Base-by-base conservation (phyloP, 768 basidiomycete species). In the Chalciporus pseudorubinellus region DNA sequence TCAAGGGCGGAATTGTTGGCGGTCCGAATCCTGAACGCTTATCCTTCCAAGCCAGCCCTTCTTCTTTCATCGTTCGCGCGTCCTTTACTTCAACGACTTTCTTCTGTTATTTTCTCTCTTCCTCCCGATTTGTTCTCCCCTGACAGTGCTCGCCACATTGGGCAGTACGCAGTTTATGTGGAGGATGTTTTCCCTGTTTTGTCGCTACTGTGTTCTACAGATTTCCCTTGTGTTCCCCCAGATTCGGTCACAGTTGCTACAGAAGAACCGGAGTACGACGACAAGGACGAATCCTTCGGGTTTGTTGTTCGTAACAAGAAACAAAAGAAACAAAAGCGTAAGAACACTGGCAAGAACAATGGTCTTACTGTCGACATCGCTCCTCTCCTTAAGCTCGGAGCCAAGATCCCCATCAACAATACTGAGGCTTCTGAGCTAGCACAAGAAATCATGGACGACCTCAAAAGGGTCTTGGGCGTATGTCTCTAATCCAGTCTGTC, bases 1-100 rank as follows among this genome's bases (percentile, higher is more conserved):
- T n/a, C n/a, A n/a, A 46, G 34, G 12, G 47, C 40, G 19, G 41
- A 31, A 20, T 14, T 28, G 18, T n/a, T 73, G 20, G 49, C 57
- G 36, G 19, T 33, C 31, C 68, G 59, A 61, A 68, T 77, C 26
- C 16, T 75, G n/a, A 53, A 63, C 13, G 46, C 52, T 12, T 77
- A 72, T 45, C 75, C 74, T 1, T 49, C 44, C 1, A 58, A 58
- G 39, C 52, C 62, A 7, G 53, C 56, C 14, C 60, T 51, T 16
- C 57, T 68, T 41, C 48, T 42, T 13, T 10, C 42, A 3, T 72
- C 72, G 3, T 49, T 20, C 22, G 50, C 60, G 14, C 42, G 34
- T 20, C 50, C 39, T 19, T 44, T 74, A 24, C 56, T 74, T 34
- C 55, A 36, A 7, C 50, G 53, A 20, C 50, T 74, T 31, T 66